A percentile compares a stretch with the other conserved stretches of the same genome.
Conservation (phyloP, 169 alveolate genomes). For the Condylostoma magnum region DNA sequence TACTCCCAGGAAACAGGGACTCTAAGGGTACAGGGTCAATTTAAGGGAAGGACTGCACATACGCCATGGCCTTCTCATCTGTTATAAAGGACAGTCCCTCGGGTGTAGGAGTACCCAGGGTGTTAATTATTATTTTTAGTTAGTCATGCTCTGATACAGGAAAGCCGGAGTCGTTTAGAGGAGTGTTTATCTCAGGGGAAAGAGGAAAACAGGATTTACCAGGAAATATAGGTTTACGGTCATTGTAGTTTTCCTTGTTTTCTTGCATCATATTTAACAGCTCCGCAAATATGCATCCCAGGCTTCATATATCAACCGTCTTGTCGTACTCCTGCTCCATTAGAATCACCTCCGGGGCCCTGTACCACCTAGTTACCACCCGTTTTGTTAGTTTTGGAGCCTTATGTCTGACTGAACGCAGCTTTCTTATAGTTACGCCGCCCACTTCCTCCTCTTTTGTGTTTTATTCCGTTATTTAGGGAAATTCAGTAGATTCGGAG, state of each 20-base stretch:
- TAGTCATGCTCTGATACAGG: constrained; percentile 91
- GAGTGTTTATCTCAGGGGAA: constrained; percentile 90
- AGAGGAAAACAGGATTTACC: constrained; percentile 96
- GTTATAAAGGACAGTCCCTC: constrained; percentile 84
- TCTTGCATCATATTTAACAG: constrained; percentile 93
- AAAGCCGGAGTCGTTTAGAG: constrained; percentile 75
- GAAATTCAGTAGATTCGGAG: too few relatives aligned
- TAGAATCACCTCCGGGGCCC: constrained; percentile 98
- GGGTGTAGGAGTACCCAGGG: constrained; percentile 96
- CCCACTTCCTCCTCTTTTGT: too few relatives aligned
- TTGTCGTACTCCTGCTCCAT: constrained; percentile 96
- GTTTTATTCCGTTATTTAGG: too few relatives aligned
- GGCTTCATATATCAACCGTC: constrained; percentile 99
- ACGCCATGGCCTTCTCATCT: constrained; percentile 65
- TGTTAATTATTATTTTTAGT: constrained; percentile 93
- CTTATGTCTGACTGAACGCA: too few relatives aligned
- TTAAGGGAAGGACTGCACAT: constrained; percentile 56
- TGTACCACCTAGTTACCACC: constrained; percentile 98
- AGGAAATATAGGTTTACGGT: constrained; percentile 97
- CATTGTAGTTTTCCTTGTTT: constrained; percentile 91
- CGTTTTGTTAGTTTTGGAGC: constrained; percentile 94
- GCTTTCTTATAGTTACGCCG: too few relatives aligned
- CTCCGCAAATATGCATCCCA: constrained; percentile 96
- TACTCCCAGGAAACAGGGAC: constrained; percentile 72
- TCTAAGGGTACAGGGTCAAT: constrained; percentile 49